Conservation (phyloP, 2,329 filamentous ascomycete species). For the Epichloe festucae region DNA sequence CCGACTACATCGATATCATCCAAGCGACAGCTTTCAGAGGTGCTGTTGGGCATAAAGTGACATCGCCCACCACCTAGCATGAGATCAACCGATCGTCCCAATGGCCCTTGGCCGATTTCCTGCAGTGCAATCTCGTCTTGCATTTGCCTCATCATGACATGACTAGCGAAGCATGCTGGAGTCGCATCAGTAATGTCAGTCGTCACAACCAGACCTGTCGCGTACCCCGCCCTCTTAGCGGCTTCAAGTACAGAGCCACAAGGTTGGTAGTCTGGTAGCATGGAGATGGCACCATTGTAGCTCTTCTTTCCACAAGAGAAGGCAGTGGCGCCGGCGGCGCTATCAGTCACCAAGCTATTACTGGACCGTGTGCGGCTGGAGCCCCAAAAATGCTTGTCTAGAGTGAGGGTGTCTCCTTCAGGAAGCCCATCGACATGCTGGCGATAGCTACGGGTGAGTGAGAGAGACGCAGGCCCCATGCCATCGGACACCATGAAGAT, state of each 20-base stretch:
- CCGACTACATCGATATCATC: conserved; percentile 67
- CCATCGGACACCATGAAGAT: conserved; percentile 99
- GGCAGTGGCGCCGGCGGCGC: conserved; percentile 90
- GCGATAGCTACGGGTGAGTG: conserved; percentile 73
- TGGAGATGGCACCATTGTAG: conserved; percentile 92
- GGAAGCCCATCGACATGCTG: conserved; percentile 66
- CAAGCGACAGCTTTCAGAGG: conserved; percentile 64
- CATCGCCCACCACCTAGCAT: conserved; percentile 90
- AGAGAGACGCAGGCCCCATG: conserved; percentile 89
- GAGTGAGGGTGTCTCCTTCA: conserved; percentile 57
- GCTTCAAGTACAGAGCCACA: conserved; percentile 91
- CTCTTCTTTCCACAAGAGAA: conserved; percentile 89
- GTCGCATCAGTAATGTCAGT: conserved; percentile 93
- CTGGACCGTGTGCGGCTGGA: conserved; percentile 76
- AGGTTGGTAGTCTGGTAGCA: conserved; percentile 70
- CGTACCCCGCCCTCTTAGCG: conserved; percentile 81
- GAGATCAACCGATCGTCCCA: conserved; percentile 79
- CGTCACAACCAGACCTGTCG: conserved; percentile 87
- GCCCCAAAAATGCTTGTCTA: conserved; percentile 85
- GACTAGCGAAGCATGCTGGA: conserved; percentile 85
- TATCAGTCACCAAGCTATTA: conserved; percentile 82
- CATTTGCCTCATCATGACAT: conserved; percentile 66
- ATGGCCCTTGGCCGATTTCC: conserved; percentile 74
- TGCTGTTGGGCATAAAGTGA: conserved; percentile 78
- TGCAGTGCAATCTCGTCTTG: conserved; percentile 89